A percentile compares a stretch with the other conserved stretches of the same genome.
These are phyloP conservation scores for Kwoniella dendrophila DNA, from an alignment of 768 basidiomycete genomes.

Conservation along the genomic window DNA sequence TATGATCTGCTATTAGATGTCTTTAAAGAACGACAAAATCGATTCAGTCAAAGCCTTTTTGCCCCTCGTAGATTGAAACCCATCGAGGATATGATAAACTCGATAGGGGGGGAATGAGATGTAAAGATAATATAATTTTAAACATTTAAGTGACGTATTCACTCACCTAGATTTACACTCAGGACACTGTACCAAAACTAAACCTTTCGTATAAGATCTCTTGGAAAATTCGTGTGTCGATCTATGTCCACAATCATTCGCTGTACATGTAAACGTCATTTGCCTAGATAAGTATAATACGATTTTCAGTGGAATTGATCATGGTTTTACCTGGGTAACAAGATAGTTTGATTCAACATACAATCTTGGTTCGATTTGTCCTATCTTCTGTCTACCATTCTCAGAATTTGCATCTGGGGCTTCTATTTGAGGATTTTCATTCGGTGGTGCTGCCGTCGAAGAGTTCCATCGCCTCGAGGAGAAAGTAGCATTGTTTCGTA, in stretches of 20 bases:
- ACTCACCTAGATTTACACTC: slow-evolving; percentile 80
- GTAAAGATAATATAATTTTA: neutral
- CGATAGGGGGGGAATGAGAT: neutral
- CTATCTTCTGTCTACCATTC: slow-evolving; percentile 32
- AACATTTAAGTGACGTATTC: no score
- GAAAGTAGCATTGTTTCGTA: neutral
- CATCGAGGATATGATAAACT: no score
- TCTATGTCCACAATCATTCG: slow-evolving; percentile 65
- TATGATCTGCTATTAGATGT: slow-evolving; percentile 56
- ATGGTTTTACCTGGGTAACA: no score
- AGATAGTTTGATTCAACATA: slow-evolving; percentile 26
- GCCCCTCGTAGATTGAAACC: no score
- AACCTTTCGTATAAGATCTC: slow-evolving; percentile 79
- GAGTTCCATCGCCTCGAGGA: slow-evolving; percentile 10
- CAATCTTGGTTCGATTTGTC: slow-evolving; percentile 45
- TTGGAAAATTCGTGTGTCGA: slow-evolving; percentile 87
- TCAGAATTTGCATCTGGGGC: slow-evolving; percentile 14
- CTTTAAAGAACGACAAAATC: slow-evolving; percentile 15
- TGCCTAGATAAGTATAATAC: slow-evolving; percentile 27
- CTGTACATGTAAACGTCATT: slow-evolving; percentile 56
- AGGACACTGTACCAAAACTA: slow-evolving; percentile 90
- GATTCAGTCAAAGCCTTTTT: neutral
- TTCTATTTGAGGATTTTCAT: slow-evolving; percentile 17
- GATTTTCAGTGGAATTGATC: no score
- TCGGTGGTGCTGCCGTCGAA: neutral